A percentile compares a stretch with the other conserved stretches of the same genome.
Evolutionary conservation across 2,329 filamentous ascomycete species (phyloP).

Genomic region (Colletotrichum brevisporum): DNA sequence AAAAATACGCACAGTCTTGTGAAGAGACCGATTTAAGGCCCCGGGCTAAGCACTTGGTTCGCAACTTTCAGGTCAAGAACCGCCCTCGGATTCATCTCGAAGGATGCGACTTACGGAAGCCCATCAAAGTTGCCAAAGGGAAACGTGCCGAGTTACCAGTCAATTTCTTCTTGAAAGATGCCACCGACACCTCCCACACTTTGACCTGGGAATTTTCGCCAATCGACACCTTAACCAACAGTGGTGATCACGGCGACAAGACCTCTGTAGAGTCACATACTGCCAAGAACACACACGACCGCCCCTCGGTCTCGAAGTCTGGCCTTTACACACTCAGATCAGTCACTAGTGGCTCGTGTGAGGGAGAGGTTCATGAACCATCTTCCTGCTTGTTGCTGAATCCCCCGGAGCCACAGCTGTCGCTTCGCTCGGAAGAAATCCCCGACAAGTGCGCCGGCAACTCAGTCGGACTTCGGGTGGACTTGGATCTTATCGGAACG

Average conservation of each 20-base stretch:
- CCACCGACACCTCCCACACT: constrained; percentile 76
- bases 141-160: constrained; percentile 78
- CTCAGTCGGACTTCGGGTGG: constrained; percentile 89
- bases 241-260: constrained; percentile 76
- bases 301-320: constrained; percentile 78
- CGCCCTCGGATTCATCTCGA: constrained; percentile 80
- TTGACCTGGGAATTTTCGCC: constrained; percentile 88
- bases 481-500: constrained; percentile 90
- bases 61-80: constrained; percentile 88
- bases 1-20: constrained; percentile 76
- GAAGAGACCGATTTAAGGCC: constrained; percentile 78
- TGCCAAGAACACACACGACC: constrained; percentile 73
- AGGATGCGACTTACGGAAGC: constrained; percentile 84
- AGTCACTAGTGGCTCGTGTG: constrained; percentile 84
- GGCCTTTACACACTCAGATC: constrained; percentile 90
- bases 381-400: constrained; percentile 95
- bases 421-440: constrained; percentile 83
- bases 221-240: constrained; percentile 76
- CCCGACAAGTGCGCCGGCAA: constrained; percentile 96
- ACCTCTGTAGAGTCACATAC: constrained; percentile 70
- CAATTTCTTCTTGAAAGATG: constrained; percentile 72
- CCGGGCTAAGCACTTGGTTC: constrained; percentile 75
- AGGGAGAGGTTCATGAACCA: constrained; percentile 91
- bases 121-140: constrained; percentile 87
- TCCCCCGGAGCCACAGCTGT: constrained; percentile 86